phyloP scores from a whole-genome alignment of 2,329 filamentous ascomycete species.

The Sporothrix mexicana region DNA sequence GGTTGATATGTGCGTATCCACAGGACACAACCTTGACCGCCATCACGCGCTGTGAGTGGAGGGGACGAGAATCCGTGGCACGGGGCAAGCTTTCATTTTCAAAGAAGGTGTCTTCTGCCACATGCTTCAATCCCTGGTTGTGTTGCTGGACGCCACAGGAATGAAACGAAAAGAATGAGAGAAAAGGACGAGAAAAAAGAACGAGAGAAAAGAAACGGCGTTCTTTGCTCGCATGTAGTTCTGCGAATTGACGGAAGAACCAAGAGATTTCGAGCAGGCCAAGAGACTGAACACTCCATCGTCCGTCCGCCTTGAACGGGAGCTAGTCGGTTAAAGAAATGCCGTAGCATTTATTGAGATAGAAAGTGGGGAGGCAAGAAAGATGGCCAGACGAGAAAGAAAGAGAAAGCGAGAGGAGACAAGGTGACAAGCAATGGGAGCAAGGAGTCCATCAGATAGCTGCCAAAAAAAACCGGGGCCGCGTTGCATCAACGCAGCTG shows the following conservation, averaged over 20 bases:
- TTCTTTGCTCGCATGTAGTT: not conserved
- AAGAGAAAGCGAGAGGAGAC: no score
- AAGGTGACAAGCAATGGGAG: no score
- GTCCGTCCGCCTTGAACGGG: not conserved
- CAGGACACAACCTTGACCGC: slow-evolving; percentile 6
- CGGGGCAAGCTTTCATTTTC: not conserved
- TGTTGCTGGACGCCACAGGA: not conserved
- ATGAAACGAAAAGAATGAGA: not conserved
- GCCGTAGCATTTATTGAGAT: no score
- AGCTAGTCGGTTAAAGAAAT: slow-evolving; percentile 4
- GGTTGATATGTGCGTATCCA: no score
- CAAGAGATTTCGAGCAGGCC: not conserved
- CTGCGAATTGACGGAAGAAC: slow-evolving; percentile 7
- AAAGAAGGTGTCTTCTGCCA: not conserved
- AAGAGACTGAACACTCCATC: not conserved
- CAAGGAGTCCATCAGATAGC: not conserved
- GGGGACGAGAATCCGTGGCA: slow-evolving; percentile 12
- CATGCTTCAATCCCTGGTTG: not conserved
- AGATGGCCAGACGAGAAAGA: not conserved
- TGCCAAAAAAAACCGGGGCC: not conserved
- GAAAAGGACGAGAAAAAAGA: no score
- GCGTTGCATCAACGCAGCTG: not conserved
- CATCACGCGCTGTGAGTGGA: slow-evolving; percentile 22
- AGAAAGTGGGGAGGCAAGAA: not conserved
- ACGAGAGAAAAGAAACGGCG: no score